Conservation (phyloP, 1,284 basidiomycete genomes). For the Fistulinella staudtii region DNA sequence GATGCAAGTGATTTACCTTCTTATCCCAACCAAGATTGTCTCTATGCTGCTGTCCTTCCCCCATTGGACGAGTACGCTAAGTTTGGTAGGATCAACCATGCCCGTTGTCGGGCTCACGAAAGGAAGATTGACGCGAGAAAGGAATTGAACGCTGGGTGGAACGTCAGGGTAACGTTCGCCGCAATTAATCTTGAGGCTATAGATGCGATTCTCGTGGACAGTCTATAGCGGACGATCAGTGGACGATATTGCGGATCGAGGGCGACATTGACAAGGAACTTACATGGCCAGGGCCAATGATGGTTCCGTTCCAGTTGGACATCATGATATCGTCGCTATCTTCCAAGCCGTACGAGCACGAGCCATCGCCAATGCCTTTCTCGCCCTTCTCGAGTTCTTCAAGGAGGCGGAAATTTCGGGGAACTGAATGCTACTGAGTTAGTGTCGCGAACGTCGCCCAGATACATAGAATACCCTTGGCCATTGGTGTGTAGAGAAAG, state of each 20-base stretch:
- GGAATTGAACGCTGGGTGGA: conserved; percentile 79
- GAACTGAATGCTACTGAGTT: conserved; percentile 55
- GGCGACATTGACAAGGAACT: conserved; percentile 26
- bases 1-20: conserved; percentile 52
- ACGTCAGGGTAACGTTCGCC: conserved; percentile 79
- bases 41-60: conserved; percentile 75
- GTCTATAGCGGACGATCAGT: conserved; percentile 51
- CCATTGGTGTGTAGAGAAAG: conserved; percentile 42
- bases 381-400: conserved; percentile 99
- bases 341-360: conserved; percentile 92
- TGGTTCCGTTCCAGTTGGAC: conserved; percentile 98
- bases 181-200: conserved; percentile 90
- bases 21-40: conserved; percentile 85
- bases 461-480: conserved; percentile 46
- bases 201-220: conserved; percentile 98
- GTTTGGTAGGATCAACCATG: conserved; percentile 68
- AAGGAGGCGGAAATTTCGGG: conserved; percentile 92
- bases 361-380: conserved; percentile 98
- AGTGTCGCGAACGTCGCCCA: neutral
- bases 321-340: conserved; percentile 93
- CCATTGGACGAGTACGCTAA: conserved; percentile 75
- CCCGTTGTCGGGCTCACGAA: conserved; percentile 81
- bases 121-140: conserved; percentile 92
- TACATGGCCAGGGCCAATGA: conserved; percentile 96
- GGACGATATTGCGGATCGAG: conserved; percentile 18